phyloP scores from a whole-genome alignment of 768 basidiomycete species.

The Boletus sp. region DNA sequence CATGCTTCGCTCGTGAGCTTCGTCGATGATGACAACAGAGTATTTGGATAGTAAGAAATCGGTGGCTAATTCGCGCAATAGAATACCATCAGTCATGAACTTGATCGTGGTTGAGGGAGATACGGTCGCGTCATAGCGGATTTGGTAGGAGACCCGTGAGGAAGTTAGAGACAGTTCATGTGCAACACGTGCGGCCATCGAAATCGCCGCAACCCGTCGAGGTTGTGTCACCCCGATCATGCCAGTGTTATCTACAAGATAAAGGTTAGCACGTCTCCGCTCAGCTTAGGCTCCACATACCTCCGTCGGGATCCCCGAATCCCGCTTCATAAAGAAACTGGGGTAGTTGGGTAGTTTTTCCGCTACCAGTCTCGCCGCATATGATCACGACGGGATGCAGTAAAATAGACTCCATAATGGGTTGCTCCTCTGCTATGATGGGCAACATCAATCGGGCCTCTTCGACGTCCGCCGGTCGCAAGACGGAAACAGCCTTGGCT shows the following conservation, averaged over 20 bases:
- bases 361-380: constrained; percentile 95
- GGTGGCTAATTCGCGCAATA: constrained; percentile 86
- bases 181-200: constrained; percentile 92
- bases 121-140: constrained; percentile 94
- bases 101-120: constrained; percentile 91
- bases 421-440: constrained; percentile 90
- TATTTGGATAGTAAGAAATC: constrained; percentile 96
- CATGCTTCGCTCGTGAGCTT: constrained; percentile 97
- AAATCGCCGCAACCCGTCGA: constrained; percentile 94
- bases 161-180: constrained; percentile 84
- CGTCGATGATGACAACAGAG: constrained; percentile 93
- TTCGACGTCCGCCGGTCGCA: constrained; percentile 67
- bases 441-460: constrained; percentile 79
- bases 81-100: constrained; percentile 99
- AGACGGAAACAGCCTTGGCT: constrained; percentile 51
- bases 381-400: constrained; percentile 73
- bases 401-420: constrained; percentile 88
- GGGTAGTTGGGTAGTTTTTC: constrained; percentile 97
- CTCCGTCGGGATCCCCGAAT: constrained; percentile 80
- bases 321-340: constrained; percentile 98
- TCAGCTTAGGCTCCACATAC: constrained; percentile 41
- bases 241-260: constrained; percentile 80
- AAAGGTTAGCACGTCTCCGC: constrained; percentile 3
- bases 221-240: constrained; percentile 99
- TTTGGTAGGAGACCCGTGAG: constrained; percentile 90